Evolutionary conservation across 495 filamentous ascomycete species (phyloP), one percentile per base, ranked within the genome.

Genomic region (Xylaria castorea): DNA sequence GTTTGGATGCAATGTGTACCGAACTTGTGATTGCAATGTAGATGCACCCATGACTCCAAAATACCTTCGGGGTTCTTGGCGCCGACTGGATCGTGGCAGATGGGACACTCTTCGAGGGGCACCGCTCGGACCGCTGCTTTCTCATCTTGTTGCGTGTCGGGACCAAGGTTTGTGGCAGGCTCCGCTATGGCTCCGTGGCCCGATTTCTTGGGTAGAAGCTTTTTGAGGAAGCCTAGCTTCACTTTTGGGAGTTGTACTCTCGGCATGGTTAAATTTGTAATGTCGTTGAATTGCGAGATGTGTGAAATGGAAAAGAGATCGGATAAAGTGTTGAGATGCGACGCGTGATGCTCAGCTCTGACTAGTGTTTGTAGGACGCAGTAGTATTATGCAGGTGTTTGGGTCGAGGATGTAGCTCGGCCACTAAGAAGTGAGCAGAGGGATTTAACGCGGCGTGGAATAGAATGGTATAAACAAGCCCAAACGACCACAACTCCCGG

Each of bases 1-100:
- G 76, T 79, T 58, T 85, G 84, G 74, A 86, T 85, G 80, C 84
- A 86, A 53, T 80, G 72, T 57, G 79, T 79, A 53, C 84, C 84
- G 71, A 86, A 86, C 44, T 75, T 71, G 68, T 86, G 84, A 6
- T 82, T 81, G 73, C 84, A 86, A 32, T 83, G 80, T 16, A 86
- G 74, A n/a, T 73, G 58, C 50, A 81, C 81, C 83, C 83, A 85
- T 16, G 74, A 60, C 74, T 86, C 84, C 25, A 75, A 50, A 65
- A 81, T 75, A 70, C 82, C 82, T 62, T 84, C 83, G 5, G 79
- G 76, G 46, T 75, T 82, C 16, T 65, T 65, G 22, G 70, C 22
- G 48, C 82, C 82, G 64, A 85, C 75, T 11, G 77, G 74, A 57
- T 86, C 83, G 65, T 82, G 79, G 76, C 84, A 86, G 64, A 86